phyloP scores from a whole-genome alignment of 495 filamentous ascomycete species.

The Evernia prunastri region DNA sequence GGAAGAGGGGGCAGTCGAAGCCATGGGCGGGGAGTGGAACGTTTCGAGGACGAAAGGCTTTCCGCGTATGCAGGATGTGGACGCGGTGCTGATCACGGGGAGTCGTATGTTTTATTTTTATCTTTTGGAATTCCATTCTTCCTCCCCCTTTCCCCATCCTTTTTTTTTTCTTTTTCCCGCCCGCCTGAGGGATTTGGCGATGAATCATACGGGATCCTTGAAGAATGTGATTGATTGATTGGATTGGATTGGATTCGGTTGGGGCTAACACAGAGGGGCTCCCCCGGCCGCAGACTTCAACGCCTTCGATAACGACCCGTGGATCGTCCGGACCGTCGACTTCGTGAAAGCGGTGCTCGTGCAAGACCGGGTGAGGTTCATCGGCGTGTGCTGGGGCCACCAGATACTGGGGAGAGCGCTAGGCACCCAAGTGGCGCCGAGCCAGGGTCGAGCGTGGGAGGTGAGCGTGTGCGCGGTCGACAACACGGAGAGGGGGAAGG shows the following conservation, averaged over 20 bases:
- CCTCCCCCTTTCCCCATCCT: no score
- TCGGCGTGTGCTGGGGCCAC: conserved; percentile 88
- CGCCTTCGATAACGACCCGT: conserved; percentile 62
- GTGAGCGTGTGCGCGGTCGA: conserved; percentile 63
- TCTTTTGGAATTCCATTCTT: no score
- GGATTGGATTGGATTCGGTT: neutral
- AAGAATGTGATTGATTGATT: neutral
- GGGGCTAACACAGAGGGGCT: conserved; percentile 5
- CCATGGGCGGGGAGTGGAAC: conserved; percentile 13
- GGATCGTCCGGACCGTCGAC: conserved; percentile 70
- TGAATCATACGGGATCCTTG: no score
- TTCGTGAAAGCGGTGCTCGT: conserved; percentile 55
- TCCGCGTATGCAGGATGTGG: conserved; percentile 63
- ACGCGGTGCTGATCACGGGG: conserved; percentile 77
- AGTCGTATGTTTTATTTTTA: conserved; percentile 42
- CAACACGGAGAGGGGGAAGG: conserved; percentile 63
- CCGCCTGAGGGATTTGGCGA: no score
- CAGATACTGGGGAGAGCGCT: conserved; percentile 80
- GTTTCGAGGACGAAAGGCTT: conserved; percentile 38
- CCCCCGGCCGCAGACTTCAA: conserved; percentile 41
- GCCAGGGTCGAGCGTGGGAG: conserved; percentile 67
- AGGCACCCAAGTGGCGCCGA: conserved; percentile 59
- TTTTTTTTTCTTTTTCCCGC: no score
- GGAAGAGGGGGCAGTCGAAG: conserved; percentile 1
- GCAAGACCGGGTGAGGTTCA: conserved; percentile 55